A percentile compares a stretch with the other conserved stretches of the same genome.
Evolutionary conservation across 495 filamentous ascomycete species (phyloP).

Genomic region (Penicillium ochrochloron): DNA sequence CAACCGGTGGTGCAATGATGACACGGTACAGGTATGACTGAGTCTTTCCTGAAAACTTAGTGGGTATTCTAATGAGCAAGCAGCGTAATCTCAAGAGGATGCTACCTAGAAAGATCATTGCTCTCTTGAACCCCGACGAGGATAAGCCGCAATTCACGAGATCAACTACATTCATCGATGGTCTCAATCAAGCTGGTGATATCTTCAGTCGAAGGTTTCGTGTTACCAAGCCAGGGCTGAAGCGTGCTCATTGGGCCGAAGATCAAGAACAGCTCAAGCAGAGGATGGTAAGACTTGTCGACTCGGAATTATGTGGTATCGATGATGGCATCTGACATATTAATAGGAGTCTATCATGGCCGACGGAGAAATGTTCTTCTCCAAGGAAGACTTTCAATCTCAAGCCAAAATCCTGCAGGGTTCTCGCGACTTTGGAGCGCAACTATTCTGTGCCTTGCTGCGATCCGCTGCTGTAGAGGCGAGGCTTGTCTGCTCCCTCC

Average conservation of each 20-base stretch:
- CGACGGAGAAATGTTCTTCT: constrained; percentile 51
- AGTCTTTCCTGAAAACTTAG: not conserved
- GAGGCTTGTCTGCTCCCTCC: constrained; percentile 91
- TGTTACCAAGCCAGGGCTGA: constrained; percentile 71
- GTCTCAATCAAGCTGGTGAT: constrained; percentile 69
- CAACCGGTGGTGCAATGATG: constrained; percentile 90
- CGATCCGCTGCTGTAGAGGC: constrained; percentile 77
- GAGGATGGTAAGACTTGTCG: constrained; percentile 45
- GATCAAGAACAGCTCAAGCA: constrained; percentile 61
- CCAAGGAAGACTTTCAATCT: constrained; percentile 69
- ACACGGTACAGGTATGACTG: constrained; percentile 59
- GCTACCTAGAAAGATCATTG: constrained; percentile 62
- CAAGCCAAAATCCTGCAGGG: constrained; percentile 70
- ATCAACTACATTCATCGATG: constrained; percentile 75
- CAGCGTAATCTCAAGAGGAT: constrained; percentile 60
- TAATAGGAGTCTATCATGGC: constrained; percentile 42
- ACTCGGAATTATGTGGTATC: not conserved
- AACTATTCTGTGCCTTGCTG: constrained; percentile 86
- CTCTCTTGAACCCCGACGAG: constrained; percentile 66
- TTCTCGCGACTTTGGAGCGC: constrained; percentile 86
- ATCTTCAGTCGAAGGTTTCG: constrained; percentile 68
- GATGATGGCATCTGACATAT: constrained; percentile 11
- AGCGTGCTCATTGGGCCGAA: constrained; percentile 73
- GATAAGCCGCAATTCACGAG: constrained; percentile 69
- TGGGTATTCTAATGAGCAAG: constrained; percentile 13